Conservation (phyloP, 2,329 filamentous ascomycete genomes). For the Ceratocystis harringtonii region DNA sequence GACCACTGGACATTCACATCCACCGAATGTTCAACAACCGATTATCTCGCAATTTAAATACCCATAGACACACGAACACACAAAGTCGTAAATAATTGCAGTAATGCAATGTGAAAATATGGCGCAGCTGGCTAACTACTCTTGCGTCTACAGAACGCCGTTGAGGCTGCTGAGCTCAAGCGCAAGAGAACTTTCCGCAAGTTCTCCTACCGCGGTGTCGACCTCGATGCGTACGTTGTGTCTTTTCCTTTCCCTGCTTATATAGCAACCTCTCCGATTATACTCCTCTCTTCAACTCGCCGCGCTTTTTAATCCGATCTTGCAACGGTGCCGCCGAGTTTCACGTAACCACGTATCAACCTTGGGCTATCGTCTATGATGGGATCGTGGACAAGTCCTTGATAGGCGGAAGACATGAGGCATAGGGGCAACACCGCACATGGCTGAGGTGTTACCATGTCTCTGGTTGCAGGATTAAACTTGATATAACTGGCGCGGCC, state of each 20-base stretch:
- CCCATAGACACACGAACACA: background rate
- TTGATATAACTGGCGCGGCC: background rate
- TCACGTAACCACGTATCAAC: background rate
- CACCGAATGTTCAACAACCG: conserved; percentile 12
- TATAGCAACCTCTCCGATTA: conserved; percentile 16
- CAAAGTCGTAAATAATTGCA: background rate
- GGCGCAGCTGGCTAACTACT: conserved; percentile 12
- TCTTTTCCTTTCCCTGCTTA: background rate
- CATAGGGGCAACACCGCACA: background rate
- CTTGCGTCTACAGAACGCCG: conserved; percentile 55
- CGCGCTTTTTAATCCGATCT: conserved; percentile 1
- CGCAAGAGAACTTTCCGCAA: conserved; percentile 99
- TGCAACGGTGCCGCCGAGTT: background rate
- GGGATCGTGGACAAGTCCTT: background rate
- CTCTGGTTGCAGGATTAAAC: background rate
- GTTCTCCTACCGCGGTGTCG: conserved; percentile 98
- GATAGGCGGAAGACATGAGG: background rate
- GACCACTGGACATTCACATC: conserved; percentile 21
- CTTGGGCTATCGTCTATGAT: background rate
- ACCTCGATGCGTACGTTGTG: conserved; percentile 86
- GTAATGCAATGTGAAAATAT: background rate
- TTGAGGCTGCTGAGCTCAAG: conserved; percentile 99
- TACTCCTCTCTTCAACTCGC: conserved; percentile 45
- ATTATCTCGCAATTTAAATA: conserved; percentile 7
- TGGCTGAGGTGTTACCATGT: background rate